Conservation (phyloP, 1,284 basidiomycete genomes). For the Microstroma glucosiphilum region DNA sequence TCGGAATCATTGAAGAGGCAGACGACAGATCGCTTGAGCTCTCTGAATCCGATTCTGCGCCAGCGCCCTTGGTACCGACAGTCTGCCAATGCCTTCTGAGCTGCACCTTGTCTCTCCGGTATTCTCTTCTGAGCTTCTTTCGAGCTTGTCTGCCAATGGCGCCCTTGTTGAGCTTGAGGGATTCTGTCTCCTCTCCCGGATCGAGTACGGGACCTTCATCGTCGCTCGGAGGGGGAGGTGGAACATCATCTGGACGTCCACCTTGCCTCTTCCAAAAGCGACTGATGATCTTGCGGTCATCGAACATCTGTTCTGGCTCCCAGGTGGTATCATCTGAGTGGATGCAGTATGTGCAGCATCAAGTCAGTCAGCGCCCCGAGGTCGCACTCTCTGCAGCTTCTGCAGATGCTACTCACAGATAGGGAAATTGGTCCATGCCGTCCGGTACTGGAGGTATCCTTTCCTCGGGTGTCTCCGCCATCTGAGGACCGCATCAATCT, state of each 20-base stretch:
- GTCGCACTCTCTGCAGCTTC: too few relatives aligned
- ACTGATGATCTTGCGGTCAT: neutral
- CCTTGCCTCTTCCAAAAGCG: neutral
- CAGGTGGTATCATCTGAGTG: neutral
- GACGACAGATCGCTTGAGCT: too few relatives aligned
- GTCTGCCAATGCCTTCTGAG: neutral
- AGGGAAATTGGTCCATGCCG: neutral
- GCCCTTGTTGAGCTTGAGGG: neutral
- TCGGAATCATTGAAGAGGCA: too few relatives aligned
- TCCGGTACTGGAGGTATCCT: neutral
- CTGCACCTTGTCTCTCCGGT: neutral
- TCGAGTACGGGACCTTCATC: constrained; percentile 4
- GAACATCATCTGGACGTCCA: constrained; percentile 1
- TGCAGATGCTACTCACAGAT: too few relatives aligned
- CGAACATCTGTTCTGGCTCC: constrained; percentile 5
- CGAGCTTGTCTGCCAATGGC: neutral
- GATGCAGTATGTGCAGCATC: neutral
- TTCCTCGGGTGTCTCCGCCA: constrained; percentile 3
- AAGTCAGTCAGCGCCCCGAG: too few relatives aligned
- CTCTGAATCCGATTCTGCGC: too few relatives aligned
- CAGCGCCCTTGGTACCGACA: too few relatives aligned
- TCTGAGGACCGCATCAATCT: neutral
- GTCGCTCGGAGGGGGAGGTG: neutral
- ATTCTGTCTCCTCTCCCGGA: neutral
- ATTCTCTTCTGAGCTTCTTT: neutral